These are phyloP conservation scores for Penicillium subrubescens DNA, from an alignment of 495 filamentous ascomycete species.

Conservation along the genomic window DNA sequence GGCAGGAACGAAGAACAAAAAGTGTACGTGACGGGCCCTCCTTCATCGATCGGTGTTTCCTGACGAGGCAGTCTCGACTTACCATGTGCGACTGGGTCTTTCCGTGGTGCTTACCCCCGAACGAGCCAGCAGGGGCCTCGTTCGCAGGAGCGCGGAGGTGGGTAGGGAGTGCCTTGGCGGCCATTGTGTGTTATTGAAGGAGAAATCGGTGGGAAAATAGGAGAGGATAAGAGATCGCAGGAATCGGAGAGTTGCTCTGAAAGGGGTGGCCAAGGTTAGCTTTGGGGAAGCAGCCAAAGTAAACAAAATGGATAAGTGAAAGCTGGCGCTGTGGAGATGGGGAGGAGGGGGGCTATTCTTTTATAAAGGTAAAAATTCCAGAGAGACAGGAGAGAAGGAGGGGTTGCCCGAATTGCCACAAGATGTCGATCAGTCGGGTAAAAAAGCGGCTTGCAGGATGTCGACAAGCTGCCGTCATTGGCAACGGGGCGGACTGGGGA, in stretches of 20 bases:
- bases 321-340: neutral
- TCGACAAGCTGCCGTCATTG: constrained; percentile 43
- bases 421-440: constrained; percentile 30
- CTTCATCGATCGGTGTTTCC: neutral
- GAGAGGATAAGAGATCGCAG: neutral
- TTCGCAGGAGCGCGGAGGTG: constrained; percentile 70
- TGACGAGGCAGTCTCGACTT: constrained; percentile 47
- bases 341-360: constrained; percentile 1
- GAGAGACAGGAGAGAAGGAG: constrained; percentile 19
- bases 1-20: neutral
- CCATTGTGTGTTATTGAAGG: constrained; percentile 56
- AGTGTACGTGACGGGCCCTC: neutral
- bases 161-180: constrained; percentile 69
- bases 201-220: constrained; percentile 10
- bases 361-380: neutral
- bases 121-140: constrained; percentile 51
- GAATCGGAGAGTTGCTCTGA: neutral
- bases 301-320: neutral
- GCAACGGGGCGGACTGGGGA: constrained; percentile 13
- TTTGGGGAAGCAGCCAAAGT: neutral
- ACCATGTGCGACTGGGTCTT: constrained; percentile 97
- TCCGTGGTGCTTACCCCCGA: constrained; percentile 78
- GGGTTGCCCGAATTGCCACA: constrained; percentile 37
- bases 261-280: constrained; percentile 2
- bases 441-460: constrained; percentile 23